These are phyloP conservation scores for Closterium sp. DNA, from an alignment of 139 green algal genomes.

Conservation along the genomic window DNA sequence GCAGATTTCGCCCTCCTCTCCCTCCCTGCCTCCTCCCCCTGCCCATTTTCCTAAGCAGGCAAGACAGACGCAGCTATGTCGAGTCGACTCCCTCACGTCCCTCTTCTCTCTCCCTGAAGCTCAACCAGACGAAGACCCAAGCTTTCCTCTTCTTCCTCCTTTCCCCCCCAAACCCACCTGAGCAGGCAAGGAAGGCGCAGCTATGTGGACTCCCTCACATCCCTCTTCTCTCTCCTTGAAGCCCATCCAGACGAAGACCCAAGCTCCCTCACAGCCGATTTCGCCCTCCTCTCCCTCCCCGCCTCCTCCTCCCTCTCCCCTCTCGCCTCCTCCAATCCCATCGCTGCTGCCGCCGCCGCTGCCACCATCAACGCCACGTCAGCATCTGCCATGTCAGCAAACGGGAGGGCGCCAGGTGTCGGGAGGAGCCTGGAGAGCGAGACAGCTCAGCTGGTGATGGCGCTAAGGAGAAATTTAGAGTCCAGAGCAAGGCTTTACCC, in stretches of 20 bases:
- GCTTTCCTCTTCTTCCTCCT: too few species aligned
- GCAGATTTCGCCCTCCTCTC: background rate
- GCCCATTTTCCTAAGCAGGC: too few species aligned
- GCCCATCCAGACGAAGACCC: background rate
- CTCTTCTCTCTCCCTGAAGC: too few species aligned
- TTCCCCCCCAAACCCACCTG: too few species aligned
- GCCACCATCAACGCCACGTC: background rate
- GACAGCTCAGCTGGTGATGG: slow-evolving; percentile 6
- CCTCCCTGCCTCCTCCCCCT: too few species aligned
- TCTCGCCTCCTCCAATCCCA: background rate
- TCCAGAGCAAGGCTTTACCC: background rate
- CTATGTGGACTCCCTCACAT: background rate
- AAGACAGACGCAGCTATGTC: background rate
- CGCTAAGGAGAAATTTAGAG: background rate
- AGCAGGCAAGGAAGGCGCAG: background rate
- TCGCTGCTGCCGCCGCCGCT: background rate
- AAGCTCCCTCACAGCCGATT: background rate
- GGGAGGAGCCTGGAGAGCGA: background rate
- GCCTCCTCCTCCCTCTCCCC: background rate
- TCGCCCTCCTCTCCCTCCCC: background rate
- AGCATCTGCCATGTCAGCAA: background rate
- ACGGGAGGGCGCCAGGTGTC: background rate
- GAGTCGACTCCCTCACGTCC: too few species aligned
- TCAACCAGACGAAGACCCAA: too few species aligned
- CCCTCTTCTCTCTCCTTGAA: background rate